Evolutionary conservation across 2,329 filamentous ascomycete genomes (phyloP).

Genomic region (Fusarium sp.): DNA sequence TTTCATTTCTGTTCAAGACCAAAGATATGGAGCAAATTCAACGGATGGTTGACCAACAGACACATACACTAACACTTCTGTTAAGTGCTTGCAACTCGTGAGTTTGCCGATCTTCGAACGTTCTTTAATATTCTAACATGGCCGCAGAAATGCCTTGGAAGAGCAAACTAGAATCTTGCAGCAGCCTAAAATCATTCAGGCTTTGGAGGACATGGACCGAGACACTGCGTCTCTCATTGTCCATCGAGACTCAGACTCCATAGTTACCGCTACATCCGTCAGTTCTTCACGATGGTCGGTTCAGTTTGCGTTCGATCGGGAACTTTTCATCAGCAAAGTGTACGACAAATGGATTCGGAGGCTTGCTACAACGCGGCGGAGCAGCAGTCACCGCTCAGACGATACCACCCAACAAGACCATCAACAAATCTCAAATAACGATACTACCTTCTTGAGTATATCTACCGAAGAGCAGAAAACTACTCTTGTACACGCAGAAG

Average conservation of each 20-base stretch:
- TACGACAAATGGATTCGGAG: background rate
- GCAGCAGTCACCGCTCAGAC: too few relatives aligned
- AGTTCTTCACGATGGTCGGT: background rate
- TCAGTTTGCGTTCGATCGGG: background rate
- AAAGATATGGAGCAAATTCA: background rate
- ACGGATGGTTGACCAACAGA: background rate
- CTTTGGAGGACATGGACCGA: background rate
- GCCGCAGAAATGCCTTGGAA: background rate
- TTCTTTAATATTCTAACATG: accelerated
- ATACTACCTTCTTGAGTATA: too few relatives aligned
- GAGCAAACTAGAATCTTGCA: background rate
- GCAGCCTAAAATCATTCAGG: background rate
- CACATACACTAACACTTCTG: background rate
- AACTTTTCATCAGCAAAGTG: background rate
- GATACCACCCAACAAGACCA: background rate
- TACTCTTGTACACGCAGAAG: accelerated
- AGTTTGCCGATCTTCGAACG: background rate
- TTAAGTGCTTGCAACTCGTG: background rate
- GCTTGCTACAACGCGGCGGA: background rate
- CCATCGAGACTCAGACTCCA: background rate
- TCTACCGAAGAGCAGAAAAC: accelerated
- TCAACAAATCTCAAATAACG: accelerated
- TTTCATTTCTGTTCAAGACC: background rate
- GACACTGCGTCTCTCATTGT: background rate
- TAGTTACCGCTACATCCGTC: background rate